Base-by-base conservation (phyloP, 345 rosid genomes). In the Eutrema heterophyllum region DNA sequence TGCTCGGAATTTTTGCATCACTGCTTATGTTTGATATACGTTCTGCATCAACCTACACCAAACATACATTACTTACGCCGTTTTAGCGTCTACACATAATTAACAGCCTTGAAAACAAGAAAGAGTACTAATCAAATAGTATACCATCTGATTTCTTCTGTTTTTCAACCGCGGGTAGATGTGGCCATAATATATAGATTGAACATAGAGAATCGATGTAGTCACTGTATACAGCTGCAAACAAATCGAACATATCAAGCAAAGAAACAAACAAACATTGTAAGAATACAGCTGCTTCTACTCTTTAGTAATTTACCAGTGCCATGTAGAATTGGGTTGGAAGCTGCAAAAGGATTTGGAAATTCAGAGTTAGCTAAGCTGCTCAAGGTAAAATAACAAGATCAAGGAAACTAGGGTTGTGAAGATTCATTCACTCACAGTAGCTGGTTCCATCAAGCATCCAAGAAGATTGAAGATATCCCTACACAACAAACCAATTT, bases 301-400 rank as follows among this genome's bases (percentile, higher is more conserved):
- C 44, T 69, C 45, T n/a, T 67, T 24, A 11, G 40, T 69, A 69
- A 8, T 73, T 68, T 83, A 92, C 97, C 82, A 86, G 15, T 74
- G 96, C 97, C 86, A 81, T 88, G 77, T 89, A 88, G 80, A 83
- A 89, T 32, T 89, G 93, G 27, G 97, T 88, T 27, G 96, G 96
- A 74, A 92, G 97, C 97, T 92, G 96, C 88, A 83, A 78, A 81
- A 81, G 9, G 43, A 64, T 58, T 10, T 36, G 36, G 57, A 65
- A 67, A 32, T 5, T 46, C 27, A 71, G 9, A 80, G 77, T 77
- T 64, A 63, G 64, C 26, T 64, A 59, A n/a, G 50, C 14, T 40
- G 51, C 24, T 48, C 13, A 50, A 66, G 9, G 64, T 65, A 24
- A 66, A 39, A 44, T 9, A 67, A 51, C 26, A 49, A 65, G n/a